Evolutionary conservation across 2,329 filamentous ascomycete species (phyloP).

Genomic region (Amauroascus verrucosus): DNA sequence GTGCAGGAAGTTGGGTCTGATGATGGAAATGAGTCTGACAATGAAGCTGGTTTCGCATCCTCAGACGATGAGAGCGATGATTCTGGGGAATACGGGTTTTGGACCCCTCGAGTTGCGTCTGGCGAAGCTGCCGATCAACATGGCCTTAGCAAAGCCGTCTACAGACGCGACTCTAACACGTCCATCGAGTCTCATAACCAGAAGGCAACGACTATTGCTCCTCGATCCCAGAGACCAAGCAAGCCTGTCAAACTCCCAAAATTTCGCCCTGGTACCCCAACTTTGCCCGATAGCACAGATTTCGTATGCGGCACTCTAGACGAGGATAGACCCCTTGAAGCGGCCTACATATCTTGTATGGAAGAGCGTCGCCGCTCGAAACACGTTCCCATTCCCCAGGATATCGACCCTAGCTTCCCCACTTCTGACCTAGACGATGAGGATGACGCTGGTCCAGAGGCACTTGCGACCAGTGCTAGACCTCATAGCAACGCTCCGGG

Average conservation of each 20-base stretch:
- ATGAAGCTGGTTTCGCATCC: conserved; percentile 60
- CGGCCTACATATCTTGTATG: conserved; percentile 77
- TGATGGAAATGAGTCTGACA: conserved; percentile 71
- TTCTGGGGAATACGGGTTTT: conserved; percentile 56
- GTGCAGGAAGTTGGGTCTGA: conserved; percentile 25
- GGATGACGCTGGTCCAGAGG: conserved; percentile 55
- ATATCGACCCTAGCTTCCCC: conserved; percentile 95
- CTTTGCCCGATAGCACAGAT: conserved; percentile 92
- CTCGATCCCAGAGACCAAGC: conserved; percentile 21
- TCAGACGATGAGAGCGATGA: conserved; percentile 58
- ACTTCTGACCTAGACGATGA: conserved; percentile 86
- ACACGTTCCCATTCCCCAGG: conserved; percentile 76
- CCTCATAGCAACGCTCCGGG: neutral
- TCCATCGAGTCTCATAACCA: conserved; percentile 42
- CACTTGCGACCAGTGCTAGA: neutral
- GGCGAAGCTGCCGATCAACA: conserved; percentile 34
- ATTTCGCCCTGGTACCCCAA: conserved; percentile 60
- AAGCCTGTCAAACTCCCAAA: conserved; percentile 39
- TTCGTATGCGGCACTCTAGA: conserved; percentile 98
- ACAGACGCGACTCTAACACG: conserved; percentile 43
- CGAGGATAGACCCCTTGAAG: conserved; percentile 88
- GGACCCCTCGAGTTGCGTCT: conserved; percentile 39
- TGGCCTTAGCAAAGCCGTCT: conserved; percentile 37
- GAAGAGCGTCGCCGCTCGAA: conserved; percentile 73
- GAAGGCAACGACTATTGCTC: conserved; percentile 21